phyloP scores from a whole-genome alignment of 257 asterid genomes.

The Apocynum venetum region DNA sequence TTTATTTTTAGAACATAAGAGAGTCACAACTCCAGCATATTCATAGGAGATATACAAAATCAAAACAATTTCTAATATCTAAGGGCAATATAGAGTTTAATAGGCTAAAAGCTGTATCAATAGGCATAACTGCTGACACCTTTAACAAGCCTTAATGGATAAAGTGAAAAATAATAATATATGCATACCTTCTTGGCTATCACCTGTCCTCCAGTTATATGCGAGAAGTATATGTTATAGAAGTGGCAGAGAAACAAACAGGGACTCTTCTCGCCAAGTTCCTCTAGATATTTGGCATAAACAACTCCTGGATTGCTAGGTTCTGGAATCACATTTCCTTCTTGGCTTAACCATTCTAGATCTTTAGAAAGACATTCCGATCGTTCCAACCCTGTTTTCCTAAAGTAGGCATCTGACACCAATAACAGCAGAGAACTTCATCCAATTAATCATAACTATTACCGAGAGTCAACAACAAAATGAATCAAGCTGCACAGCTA shows the following conservation, averaged over 20 bases:
- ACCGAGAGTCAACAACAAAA: not conserved
- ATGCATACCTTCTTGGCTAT: conserved; percentile 65
- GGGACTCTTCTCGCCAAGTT: conserved; percentile 71
- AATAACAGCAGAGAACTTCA: conserved; percentile 8
- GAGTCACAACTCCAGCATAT: not conserved
- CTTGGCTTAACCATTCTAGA: conserved; percentile 61
- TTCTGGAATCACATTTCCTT: conserved; percentile 60
- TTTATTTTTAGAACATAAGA: not conserved
- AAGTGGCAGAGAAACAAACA: conserved; percentile 74
- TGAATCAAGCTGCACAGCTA: not conserved
- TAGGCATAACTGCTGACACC: not conserved
- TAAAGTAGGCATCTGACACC: conserved; percentile 76
- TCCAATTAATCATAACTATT: not conserved
- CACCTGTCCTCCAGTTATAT: conserved; percentile 87
- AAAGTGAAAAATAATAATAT: conserved; percentile 5
- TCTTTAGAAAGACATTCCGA: conserved; percentile 53
- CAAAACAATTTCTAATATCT: not conserved
- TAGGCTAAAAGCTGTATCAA: not conserved
- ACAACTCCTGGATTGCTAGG: conserved; percentile 68
- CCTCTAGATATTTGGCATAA: conserved; percentile 66
- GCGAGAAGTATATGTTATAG: conserved; percentile 88
- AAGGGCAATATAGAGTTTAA: not conserved
- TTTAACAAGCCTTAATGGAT: not conserved
- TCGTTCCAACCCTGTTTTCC: conserved; percentile 88
- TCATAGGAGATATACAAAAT: not conserved